A percentile compares a stretch with the other conserved stretches of the same genome.
Conservation (phyloP, 1,284 basidiomycete species). For the Jaminaea rosea region DNA sequence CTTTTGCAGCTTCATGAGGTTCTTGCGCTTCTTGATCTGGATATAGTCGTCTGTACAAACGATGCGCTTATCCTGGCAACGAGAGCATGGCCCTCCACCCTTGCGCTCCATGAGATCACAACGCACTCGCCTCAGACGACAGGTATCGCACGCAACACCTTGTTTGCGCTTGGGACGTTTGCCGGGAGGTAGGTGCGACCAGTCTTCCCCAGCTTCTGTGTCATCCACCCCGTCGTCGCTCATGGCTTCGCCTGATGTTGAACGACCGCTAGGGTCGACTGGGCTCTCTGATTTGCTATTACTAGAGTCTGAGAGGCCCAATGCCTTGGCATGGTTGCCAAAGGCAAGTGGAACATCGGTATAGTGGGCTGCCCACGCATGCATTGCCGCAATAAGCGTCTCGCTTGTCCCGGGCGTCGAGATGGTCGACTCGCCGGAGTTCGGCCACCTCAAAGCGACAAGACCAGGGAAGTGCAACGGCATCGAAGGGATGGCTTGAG, state of each 20-base stretch:
- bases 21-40: conserved; percentile 26
- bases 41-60: conserved; percentile 43
- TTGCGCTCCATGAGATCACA: conserved; percentile 41
- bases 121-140: conserved; percentile 37
- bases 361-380: conserved; percentile 38
- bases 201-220: neutral
- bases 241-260: conserved; percentile 8
- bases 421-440: conserved; percentile 24
- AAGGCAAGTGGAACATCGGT: conserved; percentile 36
- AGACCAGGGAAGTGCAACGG: neutral
- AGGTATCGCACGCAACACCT: conserved; percentile 44
- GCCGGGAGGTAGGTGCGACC: neutral
- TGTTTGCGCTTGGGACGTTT: conserved; percentile 38
- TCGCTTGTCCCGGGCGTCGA: conserved; percentile 31
- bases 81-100: conserved; percentile 36
- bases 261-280: neutral
- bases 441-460: conserved; percentile 8
- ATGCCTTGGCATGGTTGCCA: conserved; percentile 16
- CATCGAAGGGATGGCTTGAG: conserved; percentile 12
- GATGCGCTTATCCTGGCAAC: conserved; percentile 43
- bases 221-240: conserved; percentile 13
- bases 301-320: conserved; percentile 4
- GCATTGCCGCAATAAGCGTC: conserved; percentile 29
- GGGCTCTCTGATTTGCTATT: neutral
- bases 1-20: conserved; percentile 11